Evolutionary conservation across 2,329 filamentous ascomycete species (phyloP).

Genomic region (Orbilia oligospora): DNA sequence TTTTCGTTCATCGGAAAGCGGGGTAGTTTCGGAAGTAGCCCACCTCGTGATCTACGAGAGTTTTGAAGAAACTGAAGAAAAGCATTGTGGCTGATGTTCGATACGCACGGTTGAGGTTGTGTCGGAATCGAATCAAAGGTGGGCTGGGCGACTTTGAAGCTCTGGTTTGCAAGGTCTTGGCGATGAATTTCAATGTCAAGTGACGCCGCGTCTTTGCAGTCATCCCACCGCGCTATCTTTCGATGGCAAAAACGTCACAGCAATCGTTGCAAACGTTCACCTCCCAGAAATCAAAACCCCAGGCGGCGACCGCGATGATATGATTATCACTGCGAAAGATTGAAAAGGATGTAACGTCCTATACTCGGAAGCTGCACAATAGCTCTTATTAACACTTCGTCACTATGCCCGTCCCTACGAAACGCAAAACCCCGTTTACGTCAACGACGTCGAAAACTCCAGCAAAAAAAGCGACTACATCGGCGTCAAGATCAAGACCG

Average conservation of each 20-base stretch:
- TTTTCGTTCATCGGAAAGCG: neutral
- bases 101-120: slow-evolving; percentile 14
- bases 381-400: slow-evolving; percentile 12
- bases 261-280: slow-evolving; percentile 10
- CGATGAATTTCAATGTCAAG: slow-evolving; percentile 56
- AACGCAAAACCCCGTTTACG: slow-evolving; percentile 46
- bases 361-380: slow-evolving; percentile 10
- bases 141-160: slow-evolving; percentile 34
- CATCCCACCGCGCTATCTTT: slow-evolving; percentile 7
- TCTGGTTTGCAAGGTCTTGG: slow-evolving; percentile 51
- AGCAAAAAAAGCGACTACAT: slow-evolving; percentile 39
- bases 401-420: slow-evolving; percentile 45
- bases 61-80: slow-evolving; percentile 90
- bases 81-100: slow-evolving; percentile 47
- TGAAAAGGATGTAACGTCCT: slow-evolving; percentile 30
- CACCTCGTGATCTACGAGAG: slow-evolving; percentile 80
- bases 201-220: slow-evolving; percentile 50
- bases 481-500: slow-evolving; percentile 26
- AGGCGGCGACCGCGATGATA: neutral
- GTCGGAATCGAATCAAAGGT: slow-evolving; percentile 18
- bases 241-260: slow-evolving; percentile 21
- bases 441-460: slow-evolving; percentile 39
- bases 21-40: neutral
- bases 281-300: neutral
- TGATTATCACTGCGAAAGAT: neutral